A percentile compares a stretch with the other conserved stretches of the same genome.
phyloP scores from a whole-genome alignment of 2,329 filamentous ascomycete species.

The Monosporascus sp. region DNA sequence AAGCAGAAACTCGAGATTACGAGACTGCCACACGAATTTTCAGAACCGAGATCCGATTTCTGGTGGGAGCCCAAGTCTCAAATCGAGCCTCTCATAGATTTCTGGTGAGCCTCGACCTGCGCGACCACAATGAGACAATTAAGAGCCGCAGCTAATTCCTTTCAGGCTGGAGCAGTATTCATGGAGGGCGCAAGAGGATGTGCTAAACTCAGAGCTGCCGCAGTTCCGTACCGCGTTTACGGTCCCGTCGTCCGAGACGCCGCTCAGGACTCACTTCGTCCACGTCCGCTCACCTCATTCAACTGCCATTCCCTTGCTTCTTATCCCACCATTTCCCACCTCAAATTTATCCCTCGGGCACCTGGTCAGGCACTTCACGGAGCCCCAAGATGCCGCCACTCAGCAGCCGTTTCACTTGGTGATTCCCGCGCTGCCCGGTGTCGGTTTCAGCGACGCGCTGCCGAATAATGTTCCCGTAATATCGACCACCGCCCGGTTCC shows the following conservation, averaged over 20 bases:
- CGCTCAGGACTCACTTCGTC: conserved; percentile 59
- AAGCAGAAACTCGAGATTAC: conserved; percentile 63
- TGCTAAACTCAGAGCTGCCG: conserved; percentile 53
- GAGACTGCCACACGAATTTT: conserved; percentile 55
- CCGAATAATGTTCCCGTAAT: conserved; percentile 44
- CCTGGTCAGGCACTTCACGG: conserved; percentile 48
- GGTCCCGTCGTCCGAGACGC: conserved; percentile 32
- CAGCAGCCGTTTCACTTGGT: conserved; percentile 60
- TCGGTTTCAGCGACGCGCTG: conserved; percentile 63
- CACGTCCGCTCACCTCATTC: conserved; percentile 50
- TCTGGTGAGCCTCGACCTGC: conserved; percentile 41
- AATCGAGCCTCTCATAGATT: conserved; percentile 61
- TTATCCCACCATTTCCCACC: conserved; percentile 62
- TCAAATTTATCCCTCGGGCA: conserved; percentile 56
- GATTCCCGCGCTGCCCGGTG: conserved; percentile 59
- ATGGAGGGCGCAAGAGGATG: conserved; percentile 56
- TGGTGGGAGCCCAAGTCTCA: conserved; percentile 58
- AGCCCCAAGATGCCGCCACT: conserved; percentile 41
- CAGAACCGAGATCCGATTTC: conserved; percentile 40
- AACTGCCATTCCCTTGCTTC: conserved; percentile 56
- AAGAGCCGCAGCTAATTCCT: conserved; percentile 1
- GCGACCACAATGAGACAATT: conserved; percentile 1
- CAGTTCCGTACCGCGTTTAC: conserved; percentile 57
- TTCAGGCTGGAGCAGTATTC: conserved; percentile 61
- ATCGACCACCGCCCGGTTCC: conserved; percentile 47